Evolutionary conservation across 2,329 filamentous ascomycete species (phyloP), one percentile per base, ranked within the genome.

Genomic region (Lecanicillium sp.): DNA sequence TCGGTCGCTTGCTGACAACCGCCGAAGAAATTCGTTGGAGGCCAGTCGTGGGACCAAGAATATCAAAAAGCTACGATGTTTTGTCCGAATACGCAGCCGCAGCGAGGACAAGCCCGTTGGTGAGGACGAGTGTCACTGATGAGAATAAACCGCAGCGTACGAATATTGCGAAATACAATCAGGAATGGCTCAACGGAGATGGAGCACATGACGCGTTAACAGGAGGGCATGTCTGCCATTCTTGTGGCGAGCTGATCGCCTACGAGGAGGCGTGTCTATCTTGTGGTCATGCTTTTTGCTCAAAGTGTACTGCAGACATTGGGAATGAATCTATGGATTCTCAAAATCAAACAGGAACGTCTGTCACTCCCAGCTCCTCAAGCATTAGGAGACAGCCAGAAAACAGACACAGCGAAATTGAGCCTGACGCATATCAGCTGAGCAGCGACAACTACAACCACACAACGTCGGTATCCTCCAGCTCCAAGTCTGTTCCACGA

Each of bases 261-360:
- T 60, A 63, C 11, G 61, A 63, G 24, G 61, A 61, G 8, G 64
- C 65, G 38, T 80, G 75, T 53, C 57, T 63, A 24, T 67, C 66
- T 35, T 80, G 77, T 53, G 73, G 72, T 1, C 77, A 80, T 56
- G 66, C 64, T 9, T 67, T 75, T 14, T 80, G 76, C 54, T 52
- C 60, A 26, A 70, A 70, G 47, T 79, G 76, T 53, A 62, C 58
- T 8, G 66, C 62, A 36, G 65, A 71, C 14, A 27, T 35, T 7
- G 35, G 39, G 20, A 40, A 35, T 11, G 37, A 41, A 8, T 48
- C 38, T 11, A 15, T 9, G 10, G 23, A 21, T 5, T 48, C 45
- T 12, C 37, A 36, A 17, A 12, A 12, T n/a, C 45, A 15, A 9
- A 48, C 37, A 10, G 23, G 17, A 21, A 36, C 12, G 35, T 41